Conservation (phyloP, 768 basidiomycete genomes). For the Suillus cothurnatus region DNA sequence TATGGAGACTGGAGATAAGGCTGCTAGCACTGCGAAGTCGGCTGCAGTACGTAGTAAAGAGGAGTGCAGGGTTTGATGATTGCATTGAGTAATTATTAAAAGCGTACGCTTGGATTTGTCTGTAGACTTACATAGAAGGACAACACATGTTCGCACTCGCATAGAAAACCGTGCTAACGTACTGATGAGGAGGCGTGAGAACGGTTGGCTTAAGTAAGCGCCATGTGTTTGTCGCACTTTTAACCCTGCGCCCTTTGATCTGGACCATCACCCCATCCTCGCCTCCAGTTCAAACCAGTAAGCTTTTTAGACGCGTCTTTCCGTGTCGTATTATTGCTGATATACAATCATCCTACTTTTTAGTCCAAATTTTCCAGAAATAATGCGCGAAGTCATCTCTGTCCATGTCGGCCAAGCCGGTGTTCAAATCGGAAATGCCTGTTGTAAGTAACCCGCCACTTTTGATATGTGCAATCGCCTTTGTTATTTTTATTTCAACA, state of each 20-base stretch:
- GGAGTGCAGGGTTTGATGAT: not conserved
- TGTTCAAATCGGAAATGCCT: constrained; percentile 98
- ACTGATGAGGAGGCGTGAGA: constrained; percentile 27
- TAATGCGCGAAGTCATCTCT: constrained; percentile 96
- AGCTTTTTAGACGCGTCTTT: constrained; percentile 30
- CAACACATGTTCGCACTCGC: constrained; percentile 1
- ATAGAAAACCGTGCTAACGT: constrained; percentile 5
- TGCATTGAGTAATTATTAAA: constrained; percentile 1
- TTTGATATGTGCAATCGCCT: constrained; percentile 4
- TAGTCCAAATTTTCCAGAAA: constrained; percentile 25
- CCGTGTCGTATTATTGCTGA: constrained; percentile 23
- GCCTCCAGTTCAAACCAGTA: constrained; percentile 27
- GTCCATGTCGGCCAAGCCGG: constrained; percentile 99
- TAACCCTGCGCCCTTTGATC: constrained; percentile 41
- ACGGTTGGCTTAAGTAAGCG: constrained; percentile 28
- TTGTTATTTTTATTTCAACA: not conserved
- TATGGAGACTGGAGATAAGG: constrained; percentile 8
- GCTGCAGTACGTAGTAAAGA: not conserved
- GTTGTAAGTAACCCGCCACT: constrained; percentile 66
- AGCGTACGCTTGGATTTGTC: not conserved
- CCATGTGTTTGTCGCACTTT: constrained; percentile 40
- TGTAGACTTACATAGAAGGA: not conserved
- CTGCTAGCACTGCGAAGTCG: constrained; percentile 4
- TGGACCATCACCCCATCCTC: constrained; percentile 30
- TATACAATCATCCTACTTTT: not conserved